A percentile compares a stretch with the other conserved stretches of the same genome.
Conservation (phyloP, 23 red algal species). For the Chondrus crispus region DNA sequence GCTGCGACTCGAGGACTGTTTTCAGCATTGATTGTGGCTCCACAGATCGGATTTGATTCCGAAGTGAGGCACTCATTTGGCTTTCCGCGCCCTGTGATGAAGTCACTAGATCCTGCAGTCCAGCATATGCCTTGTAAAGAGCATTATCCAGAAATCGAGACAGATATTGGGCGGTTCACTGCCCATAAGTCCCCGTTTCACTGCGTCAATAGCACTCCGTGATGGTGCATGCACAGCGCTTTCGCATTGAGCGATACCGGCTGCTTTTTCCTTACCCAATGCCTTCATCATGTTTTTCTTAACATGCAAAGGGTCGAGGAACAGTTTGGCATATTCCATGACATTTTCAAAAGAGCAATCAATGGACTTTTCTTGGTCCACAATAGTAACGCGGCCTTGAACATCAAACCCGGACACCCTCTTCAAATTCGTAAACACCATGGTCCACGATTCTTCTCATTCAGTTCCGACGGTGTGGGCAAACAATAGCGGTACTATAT, state of each 20-base stretch:
- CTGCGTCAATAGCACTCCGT: not conserved
- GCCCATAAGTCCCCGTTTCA: not conserved
- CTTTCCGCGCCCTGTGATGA: not conserved
- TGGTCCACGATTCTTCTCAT: not conserved
- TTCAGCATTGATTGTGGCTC: not conserved
- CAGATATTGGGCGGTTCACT: not conserved
- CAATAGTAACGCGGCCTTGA: not conserved
- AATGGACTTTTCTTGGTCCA: not conserved
- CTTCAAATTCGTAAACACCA: not conserved
- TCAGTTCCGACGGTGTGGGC: not conserved
- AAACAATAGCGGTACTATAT: not conserved
- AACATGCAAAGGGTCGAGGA: not conserved
- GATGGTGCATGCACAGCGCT: not conserved
- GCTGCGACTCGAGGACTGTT: not conserved
- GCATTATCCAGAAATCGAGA: not conserved
- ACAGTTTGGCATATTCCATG: not conserved
- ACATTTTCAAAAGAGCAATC: not conserved
- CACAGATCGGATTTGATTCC: not conserved
- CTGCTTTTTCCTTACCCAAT: not conserved
- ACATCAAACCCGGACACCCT: not conserved
- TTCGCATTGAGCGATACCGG: not conserved
- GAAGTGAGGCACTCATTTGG: not conserved
- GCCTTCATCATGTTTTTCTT: not conserved
- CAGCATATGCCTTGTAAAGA: not conserved
- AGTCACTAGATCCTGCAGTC: not conserved